Percentiles rank a stretch among this genome's conserved stretches.
Conservation (phyloP, 768 basidiomycete species). For the Steccherinum ochraceum region DNA sequence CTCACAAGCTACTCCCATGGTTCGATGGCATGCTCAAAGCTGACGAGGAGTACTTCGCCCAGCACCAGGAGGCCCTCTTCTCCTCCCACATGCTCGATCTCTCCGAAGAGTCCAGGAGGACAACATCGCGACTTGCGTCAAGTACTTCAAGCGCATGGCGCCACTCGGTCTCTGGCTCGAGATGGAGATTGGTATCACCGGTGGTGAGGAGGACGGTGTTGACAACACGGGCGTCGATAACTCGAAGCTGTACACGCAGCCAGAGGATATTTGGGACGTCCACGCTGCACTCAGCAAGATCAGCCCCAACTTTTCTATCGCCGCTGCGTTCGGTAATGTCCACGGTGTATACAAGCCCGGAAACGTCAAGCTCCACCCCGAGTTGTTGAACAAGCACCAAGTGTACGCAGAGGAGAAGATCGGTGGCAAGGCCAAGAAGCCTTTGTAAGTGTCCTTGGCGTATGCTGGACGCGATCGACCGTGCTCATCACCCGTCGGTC, state of each 20-base stretch:
- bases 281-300: slow-evolving; percentile 78
- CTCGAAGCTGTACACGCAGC: slow-evolving; percentile 91
- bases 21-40: slow-evolving; percentile 99
- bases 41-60: slow-evolving; percentile 88
- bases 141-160: slow-evolving; percentile 96
- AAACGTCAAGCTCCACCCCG: slow-evolving; percentile 91
- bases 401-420: slow-evolving; percentile 62
- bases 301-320: slow-evolving; percentile 93
- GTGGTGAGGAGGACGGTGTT: slow-evolving; percentile 99
- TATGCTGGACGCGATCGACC: no score
- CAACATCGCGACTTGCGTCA: slow-evolving; percentile 89
- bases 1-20: slow-evolving; percentile 96
- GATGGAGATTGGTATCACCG: slow-evolving; percentile 99
- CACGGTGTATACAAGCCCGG: slow-evolving; percentile 99
- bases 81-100: slow-evolving; percentile 99
- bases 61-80: slow-evolving; percentile 82
- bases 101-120: slow-evolving; percentile 86
- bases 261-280: slow-evolving; percentile 92
- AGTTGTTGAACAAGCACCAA: slow-evolving; percentile 91
- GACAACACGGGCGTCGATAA: slow-evolving; percentile 98
- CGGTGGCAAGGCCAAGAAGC: slow-evolving; percentile 57
- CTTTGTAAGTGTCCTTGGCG: slow-evolving; percentile 59
- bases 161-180: slow-evolving; percentile 93
- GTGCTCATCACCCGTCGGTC: not conserved
- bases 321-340: slow-evolving; percentile 97